These are phyloP conservation scores for Monosporozyma yasuniensis DNA, from an alignment of 805 yeast genomes.

Conservation along the genomic window DNA sequence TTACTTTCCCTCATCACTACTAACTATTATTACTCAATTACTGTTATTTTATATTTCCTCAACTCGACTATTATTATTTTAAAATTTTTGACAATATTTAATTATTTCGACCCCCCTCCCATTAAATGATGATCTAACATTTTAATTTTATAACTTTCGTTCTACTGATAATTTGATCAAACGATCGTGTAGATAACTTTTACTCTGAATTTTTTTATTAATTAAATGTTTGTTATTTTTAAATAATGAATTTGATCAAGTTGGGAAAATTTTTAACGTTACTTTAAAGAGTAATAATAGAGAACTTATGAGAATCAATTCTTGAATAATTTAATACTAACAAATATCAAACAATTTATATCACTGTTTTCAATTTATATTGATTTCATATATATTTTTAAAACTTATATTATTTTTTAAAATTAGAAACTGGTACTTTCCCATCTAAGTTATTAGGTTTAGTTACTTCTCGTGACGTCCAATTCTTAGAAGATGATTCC, in stretches of 20 bases:
- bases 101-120: background rate
- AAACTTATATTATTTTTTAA: background rate
- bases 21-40: slow-evolving; percentile 2
- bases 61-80: background rate
- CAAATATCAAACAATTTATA: slow-evolving; percentile 1
- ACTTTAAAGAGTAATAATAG: too few species aligned
- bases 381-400: background rate
- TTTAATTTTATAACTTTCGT: slow-evolving; percentile 82
- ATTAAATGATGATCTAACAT: slow-evolving; percentile 45
- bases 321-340: slow-evolving; percentile 16
- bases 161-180: slow-evolving; percentile 91
- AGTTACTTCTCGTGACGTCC: slow-evolving; percentile 93
- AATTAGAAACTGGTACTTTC: slow-evolving; percentile 68
- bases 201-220: slow-evolving; percentile 32
- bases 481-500: slow-evolving; percentile 72
- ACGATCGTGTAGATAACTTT: slow-evolving; percentile 87
- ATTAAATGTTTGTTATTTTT: background rate
- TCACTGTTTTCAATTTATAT: background rate
- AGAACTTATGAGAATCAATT: too few species aligned
- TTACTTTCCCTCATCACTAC: slow-evolving; percentile 8
- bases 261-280: too few species aligned
- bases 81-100: background rate
- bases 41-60: slow-evolving; percentile 1
- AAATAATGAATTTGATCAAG: too few species aligned
- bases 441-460: slow-evolving; percentile 92